Evolutionary conservation across 176 grass and related monocot species (phyloP), one percentile per base, ranked within the genome.

Genomic region (Carex littledalei): DNA sequence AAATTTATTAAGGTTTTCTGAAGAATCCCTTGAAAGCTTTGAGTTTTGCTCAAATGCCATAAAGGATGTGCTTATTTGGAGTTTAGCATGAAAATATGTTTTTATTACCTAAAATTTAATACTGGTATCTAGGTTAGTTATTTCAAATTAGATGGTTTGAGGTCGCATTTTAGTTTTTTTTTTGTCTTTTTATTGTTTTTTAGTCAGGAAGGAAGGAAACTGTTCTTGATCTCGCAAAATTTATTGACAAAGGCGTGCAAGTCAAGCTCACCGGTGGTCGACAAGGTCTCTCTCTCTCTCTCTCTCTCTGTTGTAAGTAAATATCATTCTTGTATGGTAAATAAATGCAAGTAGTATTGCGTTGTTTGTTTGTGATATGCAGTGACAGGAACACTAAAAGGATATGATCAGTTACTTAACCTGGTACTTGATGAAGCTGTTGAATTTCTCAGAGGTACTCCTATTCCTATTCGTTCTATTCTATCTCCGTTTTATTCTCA

Each of bases 201-300:
- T 84, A 93, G 94, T 92, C 90, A 34, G 92, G 94, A 29, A 88
- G 94, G 87, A 94, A 97, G 81, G 94, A 97, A 75, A 94, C 94
- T 2, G 94, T 92, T 10, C 86, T 94, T 7, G 90, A 97, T 84
- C 84, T 97, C 22, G 94, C 89, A 20, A 97, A 97, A 86, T 97
- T 97, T 80, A 91, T 97, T 66, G 92, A 94, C 84, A 97, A 93
- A 85, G 92, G 94, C 56, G 90, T 97, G 18, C 94, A 93, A 84
- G 92, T 97, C 66, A 94, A 97, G 89, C 86, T 94, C 73, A 94
- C 90, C 31, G 94, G 92, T 60, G 90, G 90, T 77, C 84, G 94
- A 43, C 92, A 97, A 90, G 92, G 92, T 97, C 71, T 69, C 3
- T 72, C 15, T 72, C 15, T 29, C 31, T 32, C 78, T 47, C 63